Percentiles rank a stretch among this genome's conserved stretches.
Conservation (phyloP, 1,284 basidiomycete genomes). For the Heterobasidion parviporum region DNA sequence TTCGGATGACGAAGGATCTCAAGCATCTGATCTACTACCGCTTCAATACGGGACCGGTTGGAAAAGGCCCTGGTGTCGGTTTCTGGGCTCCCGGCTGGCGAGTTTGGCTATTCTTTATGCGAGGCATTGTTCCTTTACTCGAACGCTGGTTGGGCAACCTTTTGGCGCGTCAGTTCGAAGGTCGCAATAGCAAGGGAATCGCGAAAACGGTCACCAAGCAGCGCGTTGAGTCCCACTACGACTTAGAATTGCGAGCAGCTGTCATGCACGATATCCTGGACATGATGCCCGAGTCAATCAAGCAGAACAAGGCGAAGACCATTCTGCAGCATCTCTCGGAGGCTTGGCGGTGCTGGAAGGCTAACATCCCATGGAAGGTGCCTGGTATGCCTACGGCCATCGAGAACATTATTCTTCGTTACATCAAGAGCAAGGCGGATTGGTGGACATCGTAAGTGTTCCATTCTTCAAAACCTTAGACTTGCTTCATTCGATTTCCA, state of each 20-base stretch:
- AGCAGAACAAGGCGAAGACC: conserved; percentile 98
- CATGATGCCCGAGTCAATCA: conserved; percentile 99
- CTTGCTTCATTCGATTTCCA: conserved; percentile 15
- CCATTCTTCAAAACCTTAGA: conserved; percentile 13
- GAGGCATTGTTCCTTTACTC: conserved; percentile 94
- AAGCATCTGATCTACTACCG: conserved; percentile 98
- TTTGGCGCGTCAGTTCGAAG: conserved; percentile 97
- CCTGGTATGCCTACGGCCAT: conserved; percentile 97
- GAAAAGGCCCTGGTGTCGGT: conserved; percentile 97
- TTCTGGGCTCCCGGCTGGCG: conserved; percentile 99
- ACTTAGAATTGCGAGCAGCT: conserved; percentile 93
- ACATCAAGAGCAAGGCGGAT: conserved; percentile 99
- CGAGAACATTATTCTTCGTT: conserved; percentile 97
- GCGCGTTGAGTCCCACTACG: conserved; percentile 97
- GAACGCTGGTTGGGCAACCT: conserved; percentile 98
- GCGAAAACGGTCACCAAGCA: conserved; percentile 99
- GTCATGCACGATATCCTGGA: conserved; percentile 99
- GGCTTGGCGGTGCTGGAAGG: conserved; percentile 99
- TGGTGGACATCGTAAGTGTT: conserved; percentile 91
- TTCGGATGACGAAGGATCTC: conserved; percentile 98
- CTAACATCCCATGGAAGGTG: conserved; percentile 97
- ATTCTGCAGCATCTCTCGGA: conserved; percentile 97
- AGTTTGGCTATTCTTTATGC: conserved; percentile 99
- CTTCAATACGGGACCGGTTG: conserved; percentile 99
- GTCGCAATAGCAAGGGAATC: conserved; percentile 91